phyloP scores from a whole-genome alignment of 805 yeast genomes.

The Ogataea henricii region DNA sequence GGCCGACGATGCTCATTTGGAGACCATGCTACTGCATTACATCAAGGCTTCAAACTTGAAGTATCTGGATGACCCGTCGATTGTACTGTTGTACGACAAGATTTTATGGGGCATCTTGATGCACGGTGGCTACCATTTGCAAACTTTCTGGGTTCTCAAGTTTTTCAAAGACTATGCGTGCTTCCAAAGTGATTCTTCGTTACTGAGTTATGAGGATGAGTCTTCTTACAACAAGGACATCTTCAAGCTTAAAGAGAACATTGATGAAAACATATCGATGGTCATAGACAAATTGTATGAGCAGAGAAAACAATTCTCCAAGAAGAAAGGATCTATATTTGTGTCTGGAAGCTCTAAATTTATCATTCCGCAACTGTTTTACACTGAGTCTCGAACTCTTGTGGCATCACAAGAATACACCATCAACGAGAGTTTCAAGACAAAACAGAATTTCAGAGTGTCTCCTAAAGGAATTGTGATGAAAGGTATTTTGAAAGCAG shows the following conservation, averaged over 20 bases:
- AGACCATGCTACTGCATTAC: conserved; percentile 42
- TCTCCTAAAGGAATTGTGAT: conserved; percentile 15
- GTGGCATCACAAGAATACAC: conserved; percentile 18
- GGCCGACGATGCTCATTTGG: conserved; percentile 24
- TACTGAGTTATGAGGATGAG: conserved; percentile 21
- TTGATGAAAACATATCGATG: conserved; percentile 9
- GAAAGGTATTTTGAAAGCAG: conserved; percentile 22
- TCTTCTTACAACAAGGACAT: conserved; percentile 15
- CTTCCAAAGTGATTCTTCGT: conserved; percentile 21
- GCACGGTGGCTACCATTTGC: conserved; percentile 47
- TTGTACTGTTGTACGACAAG: conserved; percentile 37
- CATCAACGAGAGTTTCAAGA: conserved; percentile 2
- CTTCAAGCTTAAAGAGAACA: conserved; percentile 15
- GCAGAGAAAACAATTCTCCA: conserved; percentile 18
- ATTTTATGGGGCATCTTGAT: conserved; percentile 45
- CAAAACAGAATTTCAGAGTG: conserved; percentile 15
- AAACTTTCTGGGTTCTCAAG: conserved; percentile 45
- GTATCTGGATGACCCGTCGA: conserved; percentile 41
- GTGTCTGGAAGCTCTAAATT: conserved; percentile 15
- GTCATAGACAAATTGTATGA: conserved; percentile 18
- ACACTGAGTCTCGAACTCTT: conserved; percentile 11
- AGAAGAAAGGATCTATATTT: conserved; percentile 13
- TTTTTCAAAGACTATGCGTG: conserved; percentile 34
- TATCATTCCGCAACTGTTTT: conserved; percentile 21
- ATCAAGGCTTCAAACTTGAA: conserved; percentile 37